Base-by-base conservation (phyloP, 257 asterid species). In the Lavandula angustifolia region DNA sequence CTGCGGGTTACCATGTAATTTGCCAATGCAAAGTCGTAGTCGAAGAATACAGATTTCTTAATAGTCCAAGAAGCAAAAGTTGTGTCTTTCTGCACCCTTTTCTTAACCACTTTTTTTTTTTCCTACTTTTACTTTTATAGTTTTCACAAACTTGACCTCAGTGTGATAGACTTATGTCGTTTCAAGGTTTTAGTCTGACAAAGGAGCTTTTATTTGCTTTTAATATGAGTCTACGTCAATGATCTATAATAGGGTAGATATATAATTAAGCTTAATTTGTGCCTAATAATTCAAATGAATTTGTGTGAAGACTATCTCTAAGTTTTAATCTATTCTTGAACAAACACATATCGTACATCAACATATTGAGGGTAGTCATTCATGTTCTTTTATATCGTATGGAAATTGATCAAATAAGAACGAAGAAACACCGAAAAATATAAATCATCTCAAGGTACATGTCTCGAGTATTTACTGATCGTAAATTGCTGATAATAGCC, bases 11-110 rank as follows among this genome's bases (percentile, higher is more conserved):
- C n/a, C n/a, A n/a, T n/a, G n/a, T n/a, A n/a, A 3, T 33, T 4
- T 33, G 2, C 6, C 41, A 64, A 60, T 17, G 73, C 54, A 55
- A 49, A 57, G 59, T 66, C 69, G 54, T 35, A 71, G 77, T 66
- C 72, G 52, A 74, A 74, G 55, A 22, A 37, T 66, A 52, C 70
- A 67, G 61, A 32, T 68, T 72, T 65, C 72, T 27, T 69, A 71
- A 67, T 37, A 63, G 72, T 73, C 76, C 73, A 73, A 70, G 42
- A 44, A 55, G 55, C 14, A 64, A 79, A 75, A 64, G 64, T 47
- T 49, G 31, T 12, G 9, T 57, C 60, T 38, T 72, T 76, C 69
- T 63, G 63, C 68, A 51, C 63, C 63, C 60, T 63, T 68, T 74
- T 66, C 41, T 35, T 44, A 29, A 54, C 76, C 22, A 55, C 54